Evolutionary conservation across 441 rosid genomes (phyloP).

Genomic region (Flueggea neowawraea): DNA sequence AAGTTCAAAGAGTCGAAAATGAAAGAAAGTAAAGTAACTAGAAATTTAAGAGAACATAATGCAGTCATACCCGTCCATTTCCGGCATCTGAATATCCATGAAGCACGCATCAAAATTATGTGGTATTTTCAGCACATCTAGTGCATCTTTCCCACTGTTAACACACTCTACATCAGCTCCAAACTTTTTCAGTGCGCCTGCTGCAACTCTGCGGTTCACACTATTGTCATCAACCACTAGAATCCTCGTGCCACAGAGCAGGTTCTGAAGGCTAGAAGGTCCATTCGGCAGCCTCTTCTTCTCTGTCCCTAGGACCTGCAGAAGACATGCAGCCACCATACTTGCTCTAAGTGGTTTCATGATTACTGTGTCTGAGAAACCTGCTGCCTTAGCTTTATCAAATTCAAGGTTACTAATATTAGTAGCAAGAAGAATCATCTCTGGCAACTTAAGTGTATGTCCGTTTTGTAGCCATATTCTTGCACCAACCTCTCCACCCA

Average conservation of each 20-base stretch:
- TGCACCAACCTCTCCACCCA: conserved; percentile 44
- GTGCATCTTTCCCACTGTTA: conserved; percentile 79
- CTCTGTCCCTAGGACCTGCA: conserved; percentile 68
- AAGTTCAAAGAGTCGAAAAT: background rate
- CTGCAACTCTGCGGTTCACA: conserved; percentile 92
- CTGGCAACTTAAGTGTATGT: conserved; percentile 43
- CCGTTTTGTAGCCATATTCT: conserved; percentile 36
- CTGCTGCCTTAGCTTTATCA: conserved; percentile 69
- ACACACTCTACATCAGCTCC: conserved; percentile 90
- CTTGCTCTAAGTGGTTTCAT: conserved; percentile 97
- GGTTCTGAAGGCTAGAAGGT: conserved; percentile 41
- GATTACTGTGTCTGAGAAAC: conserved; percentile 80
- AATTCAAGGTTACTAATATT: conserved; percentile 57
- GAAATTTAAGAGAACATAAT: background rate
- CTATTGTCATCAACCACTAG: conserved; percentile 92
- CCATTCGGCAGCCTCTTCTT: conserved; percentile 53
- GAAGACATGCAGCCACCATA: conserved; percentile 96
- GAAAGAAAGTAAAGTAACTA: background rate
- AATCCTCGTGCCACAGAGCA: conserved; percentile 73
- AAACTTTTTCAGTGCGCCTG: conserved; percentile 91
- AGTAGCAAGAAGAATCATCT: conserved; percentile 79
- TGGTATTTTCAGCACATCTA: conserved; percentile 67
- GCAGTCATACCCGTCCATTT: conserved; percentile 84
- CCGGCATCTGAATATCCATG: conserved; percentile 99
- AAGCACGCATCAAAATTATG: conserved; percentile 93